A percentile compares a stretch with the other conserved stretches of the same genome.
Evolutionary conservation across 2,329 filamentous ascomycete species (phyloP).

Genomic region (Fusarium sp.): DNA sequence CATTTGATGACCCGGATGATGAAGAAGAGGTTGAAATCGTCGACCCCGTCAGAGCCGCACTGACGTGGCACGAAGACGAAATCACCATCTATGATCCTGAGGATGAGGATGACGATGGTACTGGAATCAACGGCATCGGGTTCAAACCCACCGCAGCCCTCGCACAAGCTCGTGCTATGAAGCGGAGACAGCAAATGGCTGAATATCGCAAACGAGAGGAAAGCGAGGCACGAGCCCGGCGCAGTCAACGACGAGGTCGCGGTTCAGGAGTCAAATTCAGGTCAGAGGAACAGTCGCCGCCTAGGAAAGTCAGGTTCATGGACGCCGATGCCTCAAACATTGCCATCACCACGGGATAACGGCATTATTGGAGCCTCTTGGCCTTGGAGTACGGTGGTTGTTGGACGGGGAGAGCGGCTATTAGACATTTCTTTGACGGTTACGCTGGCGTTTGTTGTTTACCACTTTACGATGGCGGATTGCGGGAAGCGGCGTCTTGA

Average conservation of each 20-base stretch:
- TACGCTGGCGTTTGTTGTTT: slow-evolving; percentile 35
- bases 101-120: slow-evolving; percentile 77
- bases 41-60: slow-evolving; percentile 70
- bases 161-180: slow-evolving; percentile 70
- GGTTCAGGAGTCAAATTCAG: slow-evolving; percentile 49
- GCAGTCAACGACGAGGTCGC: slow-evolving; percentile 66
- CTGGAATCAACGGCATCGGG: slow-evolving; percentile 77
- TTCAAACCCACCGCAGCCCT: slow-evolving; percentile 76
- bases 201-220: slow-evolving; percentile 75
- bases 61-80: slow-evolving; percentile 79
- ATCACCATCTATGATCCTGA: slow-evolving; percentile 77
- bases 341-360: slow-evolving; percentile 53
- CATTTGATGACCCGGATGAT: slow-evolving; percentile 49
- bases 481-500: slow-evolving; percentile 10
- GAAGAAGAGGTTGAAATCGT: slow-evolving; percentile 59
- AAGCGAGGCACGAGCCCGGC: slow-evolving; percentile 69
- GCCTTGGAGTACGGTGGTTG: not conserved
- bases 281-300: slow-evolving; percentile 41
- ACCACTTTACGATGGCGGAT: slow-evolving; percentile 3
- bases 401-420: slow-evolving; percentile 4
- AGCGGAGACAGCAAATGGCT: slow-evolving; percentile 72
- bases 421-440: slow-evolving; percentile 15
- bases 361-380: slow-evolving; percentile 4
- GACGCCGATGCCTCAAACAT: slow-evolving; percentile 57
- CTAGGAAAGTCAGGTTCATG: slow-evolving; percentile 59